Percentiles rank a stretch among this genome's conserved stretches.
Evolutionary conservation across 805 yeast species (phyloP).

Genomic region (Myxozyma neglecta): DNA sequence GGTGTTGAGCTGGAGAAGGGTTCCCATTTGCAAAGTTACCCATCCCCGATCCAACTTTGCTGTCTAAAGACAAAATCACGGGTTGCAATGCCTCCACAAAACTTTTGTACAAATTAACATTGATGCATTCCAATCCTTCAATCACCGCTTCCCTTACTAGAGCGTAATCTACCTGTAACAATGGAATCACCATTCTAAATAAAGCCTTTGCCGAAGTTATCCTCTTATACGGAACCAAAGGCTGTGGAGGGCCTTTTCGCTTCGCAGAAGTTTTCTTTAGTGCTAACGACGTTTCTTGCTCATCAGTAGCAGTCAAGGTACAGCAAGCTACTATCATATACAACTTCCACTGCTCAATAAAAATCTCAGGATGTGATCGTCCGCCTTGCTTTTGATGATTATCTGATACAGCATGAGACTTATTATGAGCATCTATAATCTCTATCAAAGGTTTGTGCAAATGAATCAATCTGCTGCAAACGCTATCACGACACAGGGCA

Average conservation of each 20-base stretch:
- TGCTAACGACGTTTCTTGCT: slow-evolving; percentile 65
- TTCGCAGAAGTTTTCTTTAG: slow-evolving; percentile 49
- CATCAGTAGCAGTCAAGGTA: slow-evolving; percentile 84
- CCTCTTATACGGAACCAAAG: slow-evolving; percentile 50
- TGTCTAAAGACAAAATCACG: slow-evolving; percentile 7
- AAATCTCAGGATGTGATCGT: slow-evolving; percentile 50
- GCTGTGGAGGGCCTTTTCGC: slow-evolving; percentile 17
- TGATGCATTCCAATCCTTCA: slow-evolving; percentile 84
- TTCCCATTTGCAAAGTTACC: background rate
- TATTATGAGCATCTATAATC: slow-evolving; percentile 33
- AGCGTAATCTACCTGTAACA: slow-evolving; percentile 67
- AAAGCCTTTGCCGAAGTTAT: slow-evolving; percentile 90
- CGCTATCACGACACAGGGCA: slow-evolving; percentile 87
- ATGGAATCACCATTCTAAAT: slow-evolving; percentile 82
- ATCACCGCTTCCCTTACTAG: slow-evolving; percentile 81
- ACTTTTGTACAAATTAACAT: slow-evolving; percentile 82
- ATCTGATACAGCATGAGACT: slow-evolving; percentile 16
- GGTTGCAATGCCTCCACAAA: slow-evolving; percentile 54
- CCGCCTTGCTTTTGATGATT: slow-evolving; percentile 35
- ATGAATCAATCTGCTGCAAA: slow-evolving; percentile 84
- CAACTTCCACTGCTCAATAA: slow-evolving; percentile 84
- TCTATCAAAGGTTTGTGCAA: slow-evolving; percentile 48
- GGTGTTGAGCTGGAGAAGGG: background rate
- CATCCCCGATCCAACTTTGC: background rate
- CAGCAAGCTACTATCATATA: slow-evolving; percentile 89